Evolutionary conservation across 768 basidiomycete genomes (phyloP), one percentile per base, ranked within the genome.

Genomic region (Russula abietina): DNA sequence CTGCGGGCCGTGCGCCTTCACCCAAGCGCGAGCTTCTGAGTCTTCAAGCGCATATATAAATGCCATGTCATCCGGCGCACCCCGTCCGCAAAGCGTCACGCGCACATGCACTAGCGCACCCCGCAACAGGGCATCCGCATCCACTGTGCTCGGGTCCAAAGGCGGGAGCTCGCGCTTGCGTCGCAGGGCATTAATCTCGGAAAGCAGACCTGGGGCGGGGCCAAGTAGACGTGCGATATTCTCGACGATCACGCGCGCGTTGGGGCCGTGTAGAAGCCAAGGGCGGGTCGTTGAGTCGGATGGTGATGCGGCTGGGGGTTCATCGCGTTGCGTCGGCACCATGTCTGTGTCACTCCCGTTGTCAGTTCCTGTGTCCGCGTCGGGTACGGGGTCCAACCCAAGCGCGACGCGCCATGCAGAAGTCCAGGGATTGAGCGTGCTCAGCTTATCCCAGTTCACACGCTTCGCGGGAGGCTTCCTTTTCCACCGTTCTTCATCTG

Each of bases 391-490:
- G 48, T 69, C 65, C 14, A 87, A 64, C 3, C 86, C 85, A n/a
- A 91, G 79, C n/a, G 89, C 76, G 26, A 77, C 76, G 12, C 76
- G 77, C 92, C 93, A 95, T 66, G 93, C 86, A 2, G 88, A 80
- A 52, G 74, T 75, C 86, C 88, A 98, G 1, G 92, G 89, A 70
- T 83, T 87, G 58, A 77, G 71, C 0, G 83, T 86, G 5, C 82
- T 85, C 48, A 92, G 68, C 64, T 82, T 85, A 22, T 75, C 77
- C 65, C 80, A 93, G 68, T 88, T 91, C 9, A 83, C 78, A 60
- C 91, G 80, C 75, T 98, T 99, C 7, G 91, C 94, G 8, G 90
- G 88, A 17, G 96, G 95, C 57, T 87, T 91, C 60, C 87, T 75
- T 55, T 83, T 81, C 93, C 93, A 98, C 19, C 75, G 75, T 28